Base-by-base conservation (phyloP, 2,329 filamentous ascomycete species). In the Diaporthe sp. region DNA sequence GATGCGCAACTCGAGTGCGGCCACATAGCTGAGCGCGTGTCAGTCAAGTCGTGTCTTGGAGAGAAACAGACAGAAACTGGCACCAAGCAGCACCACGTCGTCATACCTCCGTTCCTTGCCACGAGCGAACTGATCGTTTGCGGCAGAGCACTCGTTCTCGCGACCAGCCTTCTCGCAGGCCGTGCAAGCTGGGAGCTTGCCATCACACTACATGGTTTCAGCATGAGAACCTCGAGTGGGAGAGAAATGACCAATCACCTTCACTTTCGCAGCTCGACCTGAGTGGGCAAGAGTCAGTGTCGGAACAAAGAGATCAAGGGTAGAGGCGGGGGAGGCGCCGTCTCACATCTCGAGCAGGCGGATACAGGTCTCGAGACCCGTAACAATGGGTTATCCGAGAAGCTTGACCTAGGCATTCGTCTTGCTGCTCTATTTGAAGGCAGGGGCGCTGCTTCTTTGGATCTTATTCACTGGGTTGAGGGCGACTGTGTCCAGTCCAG, bases 111-210 rank as follows among this genome's bases (percentile, higher is more conserved):
- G 90, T 82, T 98, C 97, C 84, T 98, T 98, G 77, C 97, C 97
- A 77, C 95, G 90, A 0, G 96, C 96, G 84, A 98, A 98, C 83
- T 98, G 95, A 82, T 98, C 96, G 81, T 97, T 98, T 10, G 95
- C 96, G 74, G 95, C 95, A 9, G 95, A 98, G 83, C 97, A 99
- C 82, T 97, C 95, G 76, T 89, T 92, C 73, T 94, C 92, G 77
- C 95, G 93, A 42, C 96, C 95, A 19, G 95, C 95, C 85, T 95
- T 96, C 84, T 98, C 96, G 82, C 97, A 98, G 25, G 96, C 96
- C 10, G 95, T 97, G 82, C 97, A 99, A 10, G 96, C 95, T 15
- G 97, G 97, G 51, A 98, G 88, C 84, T 98, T 98, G 77, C 97
- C 96, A 86, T 98, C 97, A 82, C 97, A 99, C 92, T 94, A 55